phyloP scores from a whole-genome alignment of 148 eudicot species.

The Chenopodium album region DNA sequence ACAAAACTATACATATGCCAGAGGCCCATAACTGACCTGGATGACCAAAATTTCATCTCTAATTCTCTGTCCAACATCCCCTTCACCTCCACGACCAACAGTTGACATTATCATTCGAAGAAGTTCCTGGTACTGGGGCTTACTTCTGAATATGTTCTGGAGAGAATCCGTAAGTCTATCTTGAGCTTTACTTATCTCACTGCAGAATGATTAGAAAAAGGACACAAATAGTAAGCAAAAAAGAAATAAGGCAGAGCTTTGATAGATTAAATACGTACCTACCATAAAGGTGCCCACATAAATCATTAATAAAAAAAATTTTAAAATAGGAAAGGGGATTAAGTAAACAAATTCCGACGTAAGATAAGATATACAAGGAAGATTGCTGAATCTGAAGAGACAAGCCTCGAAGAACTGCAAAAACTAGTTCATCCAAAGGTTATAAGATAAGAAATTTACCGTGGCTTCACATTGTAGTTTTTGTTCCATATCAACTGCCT shows the following conservation, averaged over 20 bases:
- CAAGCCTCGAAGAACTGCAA: background rate
- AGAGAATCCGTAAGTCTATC: slow-evolving; percentile 89
- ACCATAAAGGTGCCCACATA: too few species aligned
- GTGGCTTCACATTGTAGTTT: slow-evolving; percentile 95
- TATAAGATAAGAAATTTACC: slow-evolving; percentile 42
- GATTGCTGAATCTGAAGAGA: background rate
- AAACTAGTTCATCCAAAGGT: background rate
- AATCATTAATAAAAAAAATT: too few species aligned
- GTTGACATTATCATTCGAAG: slow-evolving; percentile 82
- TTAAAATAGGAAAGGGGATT: background rate
- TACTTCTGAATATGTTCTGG: slow-evolving; percentile 59
- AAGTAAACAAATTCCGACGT: background rate
- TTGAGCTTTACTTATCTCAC: slow-evolving; percentile 98
- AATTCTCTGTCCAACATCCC: slow-evolving; percentile 98
- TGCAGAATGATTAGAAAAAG: slow-evolving; percentile 32
- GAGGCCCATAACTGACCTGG: slow-evolving; percentile 45
- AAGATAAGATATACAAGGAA: background rate
- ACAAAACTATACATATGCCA: background rate
- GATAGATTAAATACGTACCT: background rate
- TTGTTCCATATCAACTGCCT: slow-evolving; percentile 98
- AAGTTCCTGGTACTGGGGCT: slow-evolving; percentile 76
- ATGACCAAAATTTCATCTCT: slow-evolving; percentile 97
- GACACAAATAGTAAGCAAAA: background rate
- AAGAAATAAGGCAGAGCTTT: background rate
- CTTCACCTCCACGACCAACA: slow-evolving; percentile 99